Evolutionary conservation across 192 early-diverging fungal species (phyloP).

Genomic region (Podila clonocystis): DNA sequence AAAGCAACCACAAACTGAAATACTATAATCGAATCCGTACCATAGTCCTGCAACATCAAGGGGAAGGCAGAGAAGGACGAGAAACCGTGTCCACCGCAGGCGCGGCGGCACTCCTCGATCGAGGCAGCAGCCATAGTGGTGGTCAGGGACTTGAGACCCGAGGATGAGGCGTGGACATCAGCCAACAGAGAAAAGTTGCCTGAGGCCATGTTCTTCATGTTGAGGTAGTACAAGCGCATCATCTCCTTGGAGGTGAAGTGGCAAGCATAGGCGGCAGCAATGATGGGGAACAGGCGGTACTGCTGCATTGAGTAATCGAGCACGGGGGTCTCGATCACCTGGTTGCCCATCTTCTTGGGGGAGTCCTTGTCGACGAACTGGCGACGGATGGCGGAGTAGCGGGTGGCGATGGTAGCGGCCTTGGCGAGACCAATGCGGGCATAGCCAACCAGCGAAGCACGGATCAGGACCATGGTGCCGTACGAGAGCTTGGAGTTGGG

Average conservation of each 20-base stretch:
- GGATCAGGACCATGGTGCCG: constrained; percentile 87
- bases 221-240: constrained; percentile 65
- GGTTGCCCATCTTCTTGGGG: constrained; percentile 56
- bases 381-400: constrained; percentile 77
- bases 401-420: constrained; percentile 75
- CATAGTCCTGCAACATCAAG: constrained; percentile 73
- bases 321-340: constrained; percentile 71
- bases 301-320: constrained; percentile 84
- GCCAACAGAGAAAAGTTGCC: constrained; percentile 73
- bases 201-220: constrained; percentile 60
- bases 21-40: constrained; percentile 8
- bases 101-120: constrained; percentile 78
- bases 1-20: not conserved
- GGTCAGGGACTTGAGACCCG: constrained; percentile 77
- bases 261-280: constrained; percentile 78
- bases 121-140: constrained; percentile 70
- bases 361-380: constrained; percentile 74
- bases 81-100: constrained; percentile 84
- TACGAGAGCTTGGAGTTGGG: constrained; percentile 84
- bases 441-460: constrained; percentile 77
- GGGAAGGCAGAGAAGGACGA: constrained; percentile 76
- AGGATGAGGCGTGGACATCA: constrained; percentile 78
- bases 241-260: constrained; percentile 75
- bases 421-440: constrained; percentile 68
- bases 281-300: constrained; percentile 72